A percentile compares a stretch with the other conserved stretches of the same genome.
Evolutionary conservation across 495 filamentous ascomycete genomes (phyloP).

Genomic region (Aspergillus sclerotiicarbonarius): DNA sequence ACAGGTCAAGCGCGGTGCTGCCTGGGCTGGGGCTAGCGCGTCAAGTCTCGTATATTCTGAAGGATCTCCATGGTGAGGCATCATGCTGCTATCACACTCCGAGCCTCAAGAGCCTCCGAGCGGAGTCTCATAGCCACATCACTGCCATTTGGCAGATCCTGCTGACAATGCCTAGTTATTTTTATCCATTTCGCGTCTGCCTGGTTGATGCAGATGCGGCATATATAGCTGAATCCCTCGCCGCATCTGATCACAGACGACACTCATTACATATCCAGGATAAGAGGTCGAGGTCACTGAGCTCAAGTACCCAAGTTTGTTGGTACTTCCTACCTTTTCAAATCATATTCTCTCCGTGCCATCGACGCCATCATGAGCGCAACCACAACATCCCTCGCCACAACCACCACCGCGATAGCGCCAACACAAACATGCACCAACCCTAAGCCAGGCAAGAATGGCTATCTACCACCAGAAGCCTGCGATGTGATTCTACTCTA

Average conservation of each 20-base stretch:
- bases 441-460: constrained; percentile 24
- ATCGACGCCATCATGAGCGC: background rate
- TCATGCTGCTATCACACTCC: too few relatives aligned
- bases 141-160: background rate
- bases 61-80: too few relatives aligned
- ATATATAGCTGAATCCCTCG: background rate
- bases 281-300: background rate
- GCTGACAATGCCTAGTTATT: background rate
- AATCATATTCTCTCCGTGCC: background rate
- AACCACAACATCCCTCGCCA: background rate
- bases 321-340: background rate
- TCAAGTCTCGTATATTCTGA: too few relatives aligned
- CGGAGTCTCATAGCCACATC: too few relatives aligned
- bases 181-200: background rate
- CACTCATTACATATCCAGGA: background rate
- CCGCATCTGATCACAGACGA: background rate
- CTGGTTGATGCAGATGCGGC: background rate
- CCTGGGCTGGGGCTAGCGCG: too few relatives aligned
- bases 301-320: background rate
- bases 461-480: constrained; percentile 32
- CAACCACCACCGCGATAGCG: background rate
- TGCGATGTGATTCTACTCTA: constrained; percentile 29
- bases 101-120: too few relatives aligned
- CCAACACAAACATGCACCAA: background rate
- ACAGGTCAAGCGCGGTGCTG: background rate